Percentiles rank a stretch among this genome's conserved stretches.
These are phyloP conservation scores for Hymenoscyphus albidus DNA, from an alignment of 2,329 filamentous ascomycete species.

Conservation along the genomic window DNA sequence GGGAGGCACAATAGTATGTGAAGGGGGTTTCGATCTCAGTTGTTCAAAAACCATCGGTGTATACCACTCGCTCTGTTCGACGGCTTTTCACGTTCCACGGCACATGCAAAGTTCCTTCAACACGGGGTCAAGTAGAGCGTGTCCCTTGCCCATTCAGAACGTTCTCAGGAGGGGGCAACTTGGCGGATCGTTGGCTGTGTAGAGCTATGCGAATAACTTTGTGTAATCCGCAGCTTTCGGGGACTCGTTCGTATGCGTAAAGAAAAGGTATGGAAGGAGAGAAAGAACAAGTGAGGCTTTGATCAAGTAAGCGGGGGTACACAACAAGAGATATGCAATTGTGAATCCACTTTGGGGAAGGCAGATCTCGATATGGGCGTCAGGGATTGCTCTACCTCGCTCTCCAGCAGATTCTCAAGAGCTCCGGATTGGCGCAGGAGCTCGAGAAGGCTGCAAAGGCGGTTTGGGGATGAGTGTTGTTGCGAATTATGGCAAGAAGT, in stretches of 20 bases:
- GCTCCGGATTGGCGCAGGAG: neutral
- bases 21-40: neutral
- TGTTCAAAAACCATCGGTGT: neutral
- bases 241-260: neutral
- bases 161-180: neutral
- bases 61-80: neutral
- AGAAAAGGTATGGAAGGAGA: neutral
- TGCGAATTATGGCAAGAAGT: neutral
- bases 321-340: slow-evolving; percentile 1
- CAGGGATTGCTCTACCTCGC: slow-evolving; percentile 1
- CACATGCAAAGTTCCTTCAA: slow-evolving; percentile 2
- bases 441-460: neutral
- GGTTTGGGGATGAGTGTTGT: neutral
- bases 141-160: neutral
- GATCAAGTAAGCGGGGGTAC: neutral
- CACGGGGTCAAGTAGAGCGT: neutral
- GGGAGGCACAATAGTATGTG: neutral
- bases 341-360: neutral
- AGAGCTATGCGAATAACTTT: neutral
- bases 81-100: slow-evolving; percentile 3
- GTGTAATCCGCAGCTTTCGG: neutral
- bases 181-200: neutral
- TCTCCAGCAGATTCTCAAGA: neutral
- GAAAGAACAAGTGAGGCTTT: neutral
- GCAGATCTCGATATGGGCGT: neutral